Evolutionary conservation across 2,329 filamentous ascomycete genomes (phyloP).

Genomic region (Alternaria solani): DNA sequence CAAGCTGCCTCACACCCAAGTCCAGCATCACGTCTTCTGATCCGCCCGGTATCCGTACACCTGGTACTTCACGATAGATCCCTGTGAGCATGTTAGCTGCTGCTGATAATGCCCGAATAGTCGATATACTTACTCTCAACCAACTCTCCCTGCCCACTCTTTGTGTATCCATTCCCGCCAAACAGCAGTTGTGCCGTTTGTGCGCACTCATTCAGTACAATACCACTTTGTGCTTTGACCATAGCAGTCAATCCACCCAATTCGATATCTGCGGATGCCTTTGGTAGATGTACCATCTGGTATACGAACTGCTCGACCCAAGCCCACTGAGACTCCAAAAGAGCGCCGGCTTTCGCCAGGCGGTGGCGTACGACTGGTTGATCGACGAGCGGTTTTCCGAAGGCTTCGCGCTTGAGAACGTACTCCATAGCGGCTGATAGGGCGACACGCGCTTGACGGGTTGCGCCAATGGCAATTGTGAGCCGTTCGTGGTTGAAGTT

Average conservation of each 20-base stretch:
- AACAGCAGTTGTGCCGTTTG: slow-evolving; percentile 74
- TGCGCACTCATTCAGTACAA: slow-evolving; percentile 75
- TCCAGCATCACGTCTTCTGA: slow-evolving; percentile 78
- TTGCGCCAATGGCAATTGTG: slow-evolving; percentile 69
- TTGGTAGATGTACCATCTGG: slow-evolving; percentile 68
- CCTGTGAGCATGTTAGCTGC: slow-evolving; percentile 49
- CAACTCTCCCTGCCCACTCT: slow-evolving; percentile 73
- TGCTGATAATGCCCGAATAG: not conserved
- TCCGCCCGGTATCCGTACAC: slow-evolving; percentile 69
- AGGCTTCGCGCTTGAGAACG: slow-evolving; percentile 71
- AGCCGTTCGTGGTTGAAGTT: slow-evolving; percentile 84
- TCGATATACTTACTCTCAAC: slow-evolving; percentile 66
- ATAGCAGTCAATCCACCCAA: slow-evolving; percentile 76
- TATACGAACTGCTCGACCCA: slow-evolving; percentile 78
- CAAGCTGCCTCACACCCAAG: slow-evolving; percentile 72
- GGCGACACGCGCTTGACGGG: slow-evolving; percentile 68
- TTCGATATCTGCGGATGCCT: slow-evolving; percentile 67
- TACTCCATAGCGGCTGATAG: slow-evolving; percentile 68
- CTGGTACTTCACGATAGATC: slow-evolving; percentile 70
- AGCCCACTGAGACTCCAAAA: slow-evolving; percentile 74
- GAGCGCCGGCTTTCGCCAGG: slow-evolving; percentile 73
- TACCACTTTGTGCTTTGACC: slow-evolving; percentile 75
- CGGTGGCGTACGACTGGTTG: slow-evolving; percentile 77
- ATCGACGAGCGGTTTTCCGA: slow-evolving; percentile 73
- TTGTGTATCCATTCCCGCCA: slow-evolving; percentile 77